Base-by-base conservation (phyloP, 768 basidiomycete genomes). In the Cystofilobasidium capitatum region DNA sequence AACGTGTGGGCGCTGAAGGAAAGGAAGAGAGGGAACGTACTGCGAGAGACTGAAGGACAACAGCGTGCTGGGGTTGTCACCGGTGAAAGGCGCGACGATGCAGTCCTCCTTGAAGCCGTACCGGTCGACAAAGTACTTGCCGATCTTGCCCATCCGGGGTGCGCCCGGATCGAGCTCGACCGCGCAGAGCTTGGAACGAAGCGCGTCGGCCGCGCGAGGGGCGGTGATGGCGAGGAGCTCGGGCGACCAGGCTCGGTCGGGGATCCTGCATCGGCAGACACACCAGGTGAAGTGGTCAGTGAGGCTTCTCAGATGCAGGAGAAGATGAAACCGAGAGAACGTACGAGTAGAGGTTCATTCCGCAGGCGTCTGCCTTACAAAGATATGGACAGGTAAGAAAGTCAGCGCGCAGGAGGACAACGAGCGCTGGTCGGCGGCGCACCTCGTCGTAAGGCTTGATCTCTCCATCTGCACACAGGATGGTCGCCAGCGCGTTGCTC, bases 281-380 rank as follows among this genome's bases (percentile, higher is more conserved):
- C 33, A 40, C 2, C 26, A 16, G 45, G 22, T 3, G 58, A 1
- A 2, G 26, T 1, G 33, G 37, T 39, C 8, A 12, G 20, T 13
- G 36, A 16, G n/a, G 14, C 8, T 24, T 13, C 10, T 10, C n/a
- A 20, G n/a, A 49, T n/a, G 40, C 9, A 36, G 4, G 13, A 54
- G 35, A 24, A 24, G n/a, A 33, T 26, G 14, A 24, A 42, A 44
- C 29, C 14, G 8, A 37, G 16, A 39, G 33, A 12, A 44, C 63
- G 22, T 7, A 64, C 57, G 88, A 80, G 86, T 88, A 91, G 35
- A 91, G 78, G 74, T 91, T 91, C 88, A 89, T 91, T 0, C 91
- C 91, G 74, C 88, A 89, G 2, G 88, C 89, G 76, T 92, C 91
- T 31, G 71, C 65, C 64, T 69, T 31, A 13, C 16, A 58, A 24